Conservation (phyloP, 75 land plant species). For the Adiantum capillusveneris region DNA sequence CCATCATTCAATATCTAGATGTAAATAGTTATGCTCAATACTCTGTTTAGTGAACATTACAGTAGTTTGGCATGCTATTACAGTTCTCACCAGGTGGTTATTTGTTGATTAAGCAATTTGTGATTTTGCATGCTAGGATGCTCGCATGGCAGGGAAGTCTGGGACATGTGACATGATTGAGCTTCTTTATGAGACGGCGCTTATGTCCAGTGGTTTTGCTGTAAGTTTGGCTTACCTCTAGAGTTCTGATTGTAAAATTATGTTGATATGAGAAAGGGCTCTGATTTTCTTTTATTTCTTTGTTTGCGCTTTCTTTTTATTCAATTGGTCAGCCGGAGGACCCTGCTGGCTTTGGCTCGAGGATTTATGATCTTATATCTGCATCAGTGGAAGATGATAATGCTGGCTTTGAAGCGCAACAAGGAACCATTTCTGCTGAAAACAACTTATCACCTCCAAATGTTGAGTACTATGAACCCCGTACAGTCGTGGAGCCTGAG, state of each 20-base stretch:
- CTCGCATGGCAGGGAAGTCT: conserved; percentile 39
- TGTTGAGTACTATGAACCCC: background rate
- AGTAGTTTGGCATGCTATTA: too few relatives aligned
- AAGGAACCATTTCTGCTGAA: background rate
- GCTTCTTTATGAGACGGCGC: conserved; percentile 86
- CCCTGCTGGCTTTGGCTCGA: conserved; percentile 76
- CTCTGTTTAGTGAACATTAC: too few relatives aligned
- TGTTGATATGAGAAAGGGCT: background rate
- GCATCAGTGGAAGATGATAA: conserved; percentile 42
- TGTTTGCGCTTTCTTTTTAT: background rate
- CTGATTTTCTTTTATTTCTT: background rate
- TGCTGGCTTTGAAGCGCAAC: background rate
- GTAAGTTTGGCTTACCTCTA: conserved; percentile 35
- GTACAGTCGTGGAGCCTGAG: background rate
- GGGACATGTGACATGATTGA: conserved; percentile 64
- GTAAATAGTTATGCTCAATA: conserved; percentile 28
- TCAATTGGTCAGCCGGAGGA: conserved; percentile 73
- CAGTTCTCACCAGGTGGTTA: too few relatives aligned
- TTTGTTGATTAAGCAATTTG: too few relatives aligned
- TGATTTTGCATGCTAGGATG: conserved; percentile 29
- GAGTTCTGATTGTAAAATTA: background rate
- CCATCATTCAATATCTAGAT: conserved; percentile 59
- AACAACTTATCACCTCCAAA: background rate
- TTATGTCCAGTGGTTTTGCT: conserved; percentile 86
- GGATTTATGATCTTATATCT: conserved; percentile 85